Evolutionary conservation across 2,329 filamentous ascomycete species (phyloP), one percentile per base, ranked within the genome.

Genomic region (Tricladium varicosporioides): DNA sequence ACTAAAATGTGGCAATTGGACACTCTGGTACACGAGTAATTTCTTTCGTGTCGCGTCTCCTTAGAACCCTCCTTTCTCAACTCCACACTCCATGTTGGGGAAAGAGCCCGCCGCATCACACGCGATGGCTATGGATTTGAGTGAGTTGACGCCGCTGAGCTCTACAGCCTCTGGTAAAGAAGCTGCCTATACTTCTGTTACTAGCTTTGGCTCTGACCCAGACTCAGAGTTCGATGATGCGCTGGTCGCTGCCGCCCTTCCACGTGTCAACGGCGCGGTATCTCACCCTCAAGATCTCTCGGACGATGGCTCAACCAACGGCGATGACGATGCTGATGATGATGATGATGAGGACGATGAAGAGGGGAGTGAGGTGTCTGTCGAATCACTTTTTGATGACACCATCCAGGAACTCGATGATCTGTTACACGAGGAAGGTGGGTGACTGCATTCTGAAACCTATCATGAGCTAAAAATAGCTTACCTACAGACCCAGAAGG

Each of bases 391-490:
- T n/a, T 75, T 75, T 57, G 76, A 76, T 56, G 77, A 79, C 51
- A 71, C 74, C 18, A 63, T 81, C 45, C 74, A 78, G 59, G 72
- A 78, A 52, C 63, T 80, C 54, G 74, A 72, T 51, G 76, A 80
- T 60, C 76, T 78, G 40, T 70, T 75, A 63, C 70, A 80, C 63
- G 68, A 66, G 63, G 75, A 75, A 70, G 72, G 75, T 73, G 62
- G 68, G 69, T 65, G 53, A 54, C 54, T 50, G 53, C 13, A 46
- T 43, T 43, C 43, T 59, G 49, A 45, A 48, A 44, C 46, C 48
- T 57, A 42, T 57, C 51, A 31, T 27, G 45, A 48, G 58, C 65
- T 69, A 66, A 70, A 63, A 55, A 60, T 57, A 58, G 55, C 36
- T 22, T 40, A 44, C 47, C 22, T 49, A 46, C 47, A 67, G 65